phyloP scores from a whole-genome alignment of 805 yeast genomes.

The Zygoascus biomembranicola region DNA sequence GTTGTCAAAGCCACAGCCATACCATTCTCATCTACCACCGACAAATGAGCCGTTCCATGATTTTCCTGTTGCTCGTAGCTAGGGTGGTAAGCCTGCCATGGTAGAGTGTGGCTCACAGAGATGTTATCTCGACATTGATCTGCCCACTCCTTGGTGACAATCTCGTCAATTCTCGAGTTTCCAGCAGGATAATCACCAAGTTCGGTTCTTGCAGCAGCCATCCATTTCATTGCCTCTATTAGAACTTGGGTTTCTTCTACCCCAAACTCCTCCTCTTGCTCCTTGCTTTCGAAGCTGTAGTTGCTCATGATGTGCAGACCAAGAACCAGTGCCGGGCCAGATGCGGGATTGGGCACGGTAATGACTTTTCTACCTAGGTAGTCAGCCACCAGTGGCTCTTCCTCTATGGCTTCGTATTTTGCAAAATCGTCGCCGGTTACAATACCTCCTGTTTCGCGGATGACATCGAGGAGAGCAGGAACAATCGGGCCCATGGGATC shows the following conservation, averaged over 20 bases:
- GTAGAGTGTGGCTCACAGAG: constrained; percentile 46
- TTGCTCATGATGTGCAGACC: constrained; percentile 61
- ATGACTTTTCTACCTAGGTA: constrained; percentile 39
- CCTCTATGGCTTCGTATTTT: constrained; percentile 45
- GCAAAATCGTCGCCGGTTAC: constrained; percentile 57
- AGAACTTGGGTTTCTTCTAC: constrained; percentile 53
- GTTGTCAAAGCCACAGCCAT: constrained; percentile 86
- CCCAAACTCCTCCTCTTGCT: constrained; percentile 42
- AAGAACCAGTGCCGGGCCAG: constrained; percentile 74
- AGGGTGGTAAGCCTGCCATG: constrained; percentile 72
- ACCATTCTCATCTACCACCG: constrained; percentile 63
- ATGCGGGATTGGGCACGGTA: constrained; percentile 64
- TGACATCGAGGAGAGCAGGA: constrained; percentile 42
- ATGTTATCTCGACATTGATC: constrained; percentile 41
- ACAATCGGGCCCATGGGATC: constrained; percentile 77
- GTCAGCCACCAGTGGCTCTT: constrained; percentile 34
- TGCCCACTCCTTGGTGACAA: constrained; percentile 52
- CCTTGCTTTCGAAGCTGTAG: constrained; percentile 34
- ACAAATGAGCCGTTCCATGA: constrained; percentile 85
- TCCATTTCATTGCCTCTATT: constrained; percentile 89
- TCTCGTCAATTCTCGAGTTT: constrained; percentile 33
- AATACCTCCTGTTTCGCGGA: constrained; percentile 57
- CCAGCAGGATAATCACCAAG: constrained; percentile 57
- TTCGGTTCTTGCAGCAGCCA: constrained; percentile 77
- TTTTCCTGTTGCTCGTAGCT: constrained; percentile 69